Percentiles rank a stretch among this genome's conserved stretches.
phyloP scores from a whole-genome alignment of 768 basidiomycete genomes.

The Boletus subparvulus region DNA sequence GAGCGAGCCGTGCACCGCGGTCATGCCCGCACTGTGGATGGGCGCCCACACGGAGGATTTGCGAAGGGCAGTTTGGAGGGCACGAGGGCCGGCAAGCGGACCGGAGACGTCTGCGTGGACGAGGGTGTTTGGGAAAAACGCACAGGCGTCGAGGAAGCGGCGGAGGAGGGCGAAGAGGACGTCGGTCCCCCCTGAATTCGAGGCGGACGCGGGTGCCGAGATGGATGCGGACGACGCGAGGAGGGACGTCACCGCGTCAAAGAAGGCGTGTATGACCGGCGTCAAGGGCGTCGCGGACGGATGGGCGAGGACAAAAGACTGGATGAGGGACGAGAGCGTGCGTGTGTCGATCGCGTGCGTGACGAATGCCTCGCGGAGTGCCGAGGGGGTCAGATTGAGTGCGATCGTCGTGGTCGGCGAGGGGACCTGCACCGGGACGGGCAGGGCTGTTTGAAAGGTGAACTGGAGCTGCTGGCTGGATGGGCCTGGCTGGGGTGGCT shows the following conservation, averaged over 20 bases:
- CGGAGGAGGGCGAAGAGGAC: conserved; percentile 33
- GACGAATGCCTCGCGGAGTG: conserved; percentile 33
- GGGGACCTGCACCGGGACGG: conserved; percentile 36
- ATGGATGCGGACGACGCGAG: conserved; percentile 21
- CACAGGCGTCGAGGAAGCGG: conserved; percentile 52
- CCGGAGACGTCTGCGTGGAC: conserved; percentile 57
- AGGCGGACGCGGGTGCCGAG: conserved; percentile 34
- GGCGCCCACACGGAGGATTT: conserved; percentile 57
- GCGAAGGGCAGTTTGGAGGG: conserved; percentile 58
- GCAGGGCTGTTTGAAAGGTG: conserved; percentile 43
- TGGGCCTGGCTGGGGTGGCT: conserved; percentile 33
- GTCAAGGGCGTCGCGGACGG: conserved; percentile 52
- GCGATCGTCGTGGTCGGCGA: conserved; percentile 18
- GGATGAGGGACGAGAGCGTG: conserved; percentile 54
- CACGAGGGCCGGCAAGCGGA: conserved; percentile 54
- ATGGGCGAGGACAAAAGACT: conserved; percentile 46
- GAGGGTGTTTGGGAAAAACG: conserved; percentile 48
- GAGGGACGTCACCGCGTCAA: conserved; percentile 45
- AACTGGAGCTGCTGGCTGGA: conserved; percentile 43
- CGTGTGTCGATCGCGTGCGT: conserved; percentile 44
- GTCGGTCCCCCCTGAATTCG: conserved; percentile 5
- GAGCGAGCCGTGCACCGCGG: conserved; percentile 34
- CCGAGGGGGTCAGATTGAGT: conserved; percentile 28
- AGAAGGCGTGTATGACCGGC: conserved; percentile 51
- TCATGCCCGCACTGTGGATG: neutral